These are phyloP conservation scores for Fonsecaea multimorphosa DNA, from an alignment of 2,329 filamentous ascomycete genomes.

Conservation along the genomic window DNA sequence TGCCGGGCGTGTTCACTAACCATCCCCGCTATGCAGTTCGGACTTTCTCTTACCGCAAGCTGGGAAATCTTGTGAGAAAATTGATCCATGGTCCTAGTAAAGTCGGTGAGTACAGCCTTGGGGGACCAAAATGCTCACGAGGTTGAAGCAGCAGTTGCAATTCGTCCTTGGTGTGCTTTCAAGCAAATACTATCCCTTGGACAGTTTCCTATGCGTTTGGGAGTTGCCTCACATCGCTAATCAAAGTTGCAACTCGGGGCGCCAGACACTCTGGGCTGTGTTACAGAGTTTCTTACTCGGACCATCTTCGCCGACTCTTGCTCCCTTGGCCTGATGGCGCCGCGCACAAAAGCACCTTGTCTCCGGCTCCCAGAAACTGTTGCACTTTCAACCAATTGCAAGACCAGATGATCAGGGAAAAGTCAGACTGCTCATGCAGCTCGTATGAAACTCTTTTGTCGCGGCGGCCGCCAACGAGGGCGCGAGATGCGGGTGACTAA, in stretches of 20 bases:
- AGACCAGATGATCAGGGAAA: background rate
- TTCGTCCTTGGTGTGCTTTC: background rate
- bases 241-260: background rate
- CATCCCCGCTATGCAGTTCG: conserved; percentile 4
- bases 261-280: background rate
- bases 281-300: background rate
- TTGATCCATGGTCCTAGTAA: background rate
- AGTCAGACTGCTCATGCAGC: background rate
- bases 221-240: conserved; percentile 1
- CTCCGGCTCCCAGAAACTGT: background rate
- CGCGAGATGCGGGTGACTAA: background rate
- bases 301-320: background rate
- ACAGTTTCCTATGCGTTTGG: background rate
- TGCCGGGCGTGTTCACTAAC: conserved; percentile 5
- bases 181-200: background rate
- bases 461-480: background rate
- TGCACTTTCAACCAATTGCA: background rate
- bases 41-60: background rate
- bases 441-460: background rate
- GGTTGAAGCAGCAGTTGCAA: conserved; percentile 11
- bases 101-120: conserved; percentile 20
- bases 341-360: background rate
- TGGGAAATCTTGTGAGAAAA: too few relatives aligned
- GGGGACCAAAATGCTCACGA: conserved; percentile 7
- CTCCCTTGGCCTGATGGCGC: background rate